These are phyloP conservation scores for Radiomyces spectabilis DNA, from an alignment of 192 early-diverging fungal genomes.

Conservation along the genomic window DNA sequence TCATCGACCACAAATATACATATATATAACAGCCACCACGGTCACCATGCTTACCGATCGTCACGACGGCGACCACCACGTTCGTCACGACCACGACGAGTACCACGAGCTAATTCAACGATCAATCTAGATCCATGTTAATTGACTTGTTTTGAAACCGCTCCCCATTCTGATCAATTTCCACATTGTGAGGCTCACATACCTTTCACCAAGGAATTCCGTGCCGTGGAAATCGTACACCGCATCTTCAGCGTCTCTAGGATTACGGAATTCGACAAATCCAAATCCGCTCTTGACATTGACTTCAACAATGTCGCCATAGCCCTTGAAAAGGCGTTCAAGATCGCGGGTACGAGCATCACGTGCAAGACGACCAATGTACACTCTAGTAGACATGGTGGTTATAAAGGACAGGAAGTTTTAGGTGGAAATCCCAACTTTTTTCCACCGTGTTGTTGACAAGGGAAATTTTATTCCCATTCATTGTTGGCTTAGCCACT, in stretches of 20 bases:
- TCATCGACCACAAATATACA: too few species aligned
- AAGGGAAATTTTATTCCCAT: too few species aligned
- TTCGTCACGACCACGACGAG: slow-evolving; percentile 48
- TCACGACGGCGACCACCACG: slow-evolving; percentile 23
- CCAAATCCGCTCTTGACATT: slow-evolving; percentile 81
- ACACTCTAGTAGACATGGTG: slow-evolving; percentile 54
- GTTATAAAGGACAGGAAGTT: too few species aligned
- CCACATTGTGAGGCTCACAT: too few species aligned
- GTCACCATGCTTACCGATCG: slow-evolving; percentile 21
- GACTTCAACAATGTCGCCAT: slow-evolving; percentile 77
- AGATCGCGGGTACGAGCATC: slow-evolving; percentile 81
- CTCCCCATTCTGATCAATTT: too few species aligned
- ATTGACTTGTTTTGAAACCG: too few species aligned
- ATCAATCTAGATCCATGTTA: slow-evolving; percentile 64
- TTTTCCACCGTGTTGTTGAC: too few species aligned
- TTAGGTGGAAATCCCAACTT: too few species aligned
- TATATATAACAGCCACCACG: too few species aligned
- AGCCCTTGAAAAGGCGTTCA: slow-evolving; percentile 72
- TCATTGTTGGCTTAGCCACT: too few species aligned
- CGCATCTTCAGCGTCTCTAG: slow-evolving; percentile 83
- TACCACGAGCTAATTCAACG: slow-evolving; percentile 72
- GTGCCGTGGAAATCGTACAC: slow-evolving; percentile 79
- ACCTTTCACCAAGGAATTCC: slow-evolving; percentile 82
- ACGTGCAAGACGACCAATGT: slow-evolving; percentile 77
- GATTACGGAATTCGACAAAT: slow-evolving; percentile 89